phyloP scores from a whole-genome alignment of 208 protist species.

The Trypanosoma platydactyli region DNA sequence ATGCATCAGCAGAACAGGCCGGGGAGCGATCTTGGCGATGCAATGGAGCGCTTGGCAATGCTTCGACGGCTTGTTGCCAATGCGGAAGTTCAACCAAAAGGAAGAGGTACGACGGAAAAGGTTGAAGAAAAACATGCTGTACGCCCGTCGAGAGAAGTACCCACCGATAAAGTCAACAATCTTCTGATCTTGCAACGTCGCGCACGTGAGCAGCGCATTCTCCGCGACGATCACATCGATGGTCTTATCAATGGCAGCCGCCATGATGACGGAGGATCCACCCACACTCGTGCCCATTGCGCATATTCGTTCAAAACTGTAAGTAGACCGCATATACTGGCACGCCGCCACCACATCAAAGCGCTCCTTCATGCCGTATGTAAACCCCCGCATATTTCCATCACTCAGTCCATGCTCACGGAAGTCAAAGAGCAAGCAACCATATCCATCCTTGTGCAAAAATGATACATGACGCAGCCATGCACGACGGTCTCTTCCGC shows the following conservation, averaged over 20 bases:
- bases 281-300: constrained; percentile 91
- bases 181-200: constrained; percentile 78
- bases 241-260: constrained; percentile 78
- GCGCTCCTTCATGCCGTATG: constrained; percentile 88
- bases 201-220: constrained; percentile 86
- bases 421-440: constrained; percentile 89
- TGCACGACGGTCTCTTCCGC: constrained; percentile 86
- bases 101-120: constrained; percentile 60
- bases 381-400: constrained; percentile 82
- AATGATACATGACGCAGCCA: constrained; percentile 90
- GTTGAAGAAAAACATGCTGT: constrained; percentile 64
- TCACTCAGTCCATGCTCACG: constrained; percentile 87
- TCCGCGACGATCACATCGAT: constrained; percentile 90
- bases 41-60: constrained; percentile 86
- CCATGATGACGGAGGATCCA: constrained; percentile 88
- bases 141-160: constrained; percentile 66
- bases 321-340: constrained; percentile 60
- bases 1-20: constrained; percentile 90
- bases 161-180: constrained; percentile 64
- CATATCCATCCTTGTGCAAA: constrained; percentile 81
- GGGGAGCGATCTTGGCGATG: constrained; percentile 69
- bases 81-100: constrained; percentile 86
- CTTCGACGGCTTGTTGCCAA: constrained; percentile 83
- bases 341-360: constrained; percentile 87
- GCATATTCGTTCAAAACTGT: constrained; percentile 71